Base-by-base conservation (phyloP, 1,284 basidiomycete species). In the Peniophora sp. region DNA sequence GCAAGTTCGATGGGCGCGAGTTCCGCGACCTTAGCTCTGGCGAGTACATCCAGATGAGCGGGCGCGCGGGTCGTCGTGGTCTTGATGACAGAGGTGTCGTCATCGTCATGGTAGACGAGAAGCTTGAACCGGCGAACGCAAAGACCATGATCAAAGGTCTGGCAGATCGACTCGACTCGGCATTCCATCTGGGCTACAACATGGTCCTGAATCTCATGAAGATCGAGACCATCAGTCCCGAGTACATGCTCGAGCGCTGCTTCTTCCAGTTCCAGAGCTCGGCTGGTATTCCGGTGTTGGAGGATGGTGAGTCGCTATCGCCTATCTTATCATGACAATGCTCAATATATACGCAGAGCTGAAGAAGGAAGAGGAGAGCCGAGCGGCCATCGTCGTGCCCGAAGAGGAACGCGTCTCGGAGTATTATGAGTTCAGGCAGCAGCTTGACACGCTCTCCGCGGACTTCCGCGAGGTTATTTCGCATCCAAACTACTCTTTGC, bases 51-150 rank as follows among this genome's bases (percentile, higher is more conserved):
- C 95, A 98, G 65, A 99, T 99, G 97, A 96, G 94, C 1, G 97
- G 97, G 51, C 90, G 97, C 58, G 97, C 97, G 3, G 97, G 97
- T 60, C 86, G 97, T 64, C 85, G 97, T 71, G 97, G 97, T 44
- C 73, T 99, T 52, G 97, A 99, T 65, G 96, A 98, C 58, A 84
- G 97, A n/a, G 97, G 97, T 55, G 94, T 99, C 51, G 97, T 99
- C 56, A 98, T 99, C 63, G 93, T 99, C 93, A 99, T 99, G 97
- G 92, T 90, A 65, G 96, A 99, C 68, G 94, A 97, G 71, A 97
- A 97, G 71, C 76, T 99, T 48, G 97, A 99, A 63, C 95, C 97
- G 0, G 68, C 81, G 2, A 81, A 87, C 0, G 96, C 97, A 45
- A 99, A 97, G 74, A 81, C 78, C 51, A 99, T 99, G 97, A 91